Conservation (phyloP, 1,139 yeast species). For the Maudiozyma humilis region DNA sequence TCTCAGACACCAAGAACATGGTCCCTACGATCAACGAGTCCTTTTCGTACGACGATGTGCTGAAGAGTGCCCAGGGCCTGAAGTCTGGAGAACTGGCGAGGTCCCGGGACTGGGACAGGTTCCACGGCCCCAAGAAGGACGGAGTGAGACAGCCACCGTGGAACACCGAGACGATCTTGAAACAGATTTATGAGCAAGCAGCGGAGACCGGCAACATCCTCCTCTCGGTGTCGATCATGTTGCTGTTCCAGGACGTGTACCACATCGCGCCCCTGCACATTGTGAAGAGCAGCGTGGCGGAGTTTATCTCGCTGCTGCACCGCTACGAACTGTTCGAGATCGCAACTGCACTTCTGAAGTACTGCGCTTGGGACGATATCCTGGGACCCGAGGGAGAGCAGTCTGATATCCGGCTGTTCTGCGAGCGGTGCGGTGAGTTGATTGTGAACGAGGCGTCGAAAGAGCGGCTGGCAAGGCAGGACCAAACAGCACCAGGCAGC, state of each 20-base stretch:
- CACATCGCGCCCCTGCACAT: conserved; percentile 21
- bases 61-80: background rate
- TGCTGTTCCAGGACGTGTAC: conserved; percentile 26
- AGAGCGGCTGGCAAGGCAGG: conserved; percentile 25
- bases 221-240: conserved; percentile 22
- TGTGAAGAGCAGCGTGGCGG: conserved; percentile 26
- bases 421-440: conserved; percentile 59
- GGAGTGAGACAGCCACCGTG: conserved; percentile 23
- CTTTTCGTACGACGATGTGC: conserved; percentile 1
- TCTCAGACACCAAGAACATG: conserved; percentile 5
- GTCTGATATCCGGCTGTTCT: conserved; percentile 52
- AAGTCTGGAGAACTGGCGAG: background rate
- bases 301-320: conserved; percentile 28
- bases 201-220: conserved; percentile 28
- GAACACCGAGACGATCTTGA: conserved; percentile 23
- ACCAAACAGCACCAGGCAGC: conserved; percentile 15
- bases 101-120: too few species aligned
- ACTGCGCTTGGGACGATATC: conserved; percentile 30
- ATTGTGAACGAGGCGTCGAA: conserved; percentile 58
- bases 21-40: conserved; percentile 3
- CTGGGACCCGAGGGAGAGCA: conserved; percentile 24
- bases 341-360: conserved; percentile 28
- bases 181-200: conserved; percentile 26
- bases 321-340: conserved; percentile 30
- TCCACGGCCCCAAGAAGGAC: background rate